phyloP scores from a whole-genome alignment of 1,284 basidiomycete species.

The Cystobasidium sp. region DNA sequence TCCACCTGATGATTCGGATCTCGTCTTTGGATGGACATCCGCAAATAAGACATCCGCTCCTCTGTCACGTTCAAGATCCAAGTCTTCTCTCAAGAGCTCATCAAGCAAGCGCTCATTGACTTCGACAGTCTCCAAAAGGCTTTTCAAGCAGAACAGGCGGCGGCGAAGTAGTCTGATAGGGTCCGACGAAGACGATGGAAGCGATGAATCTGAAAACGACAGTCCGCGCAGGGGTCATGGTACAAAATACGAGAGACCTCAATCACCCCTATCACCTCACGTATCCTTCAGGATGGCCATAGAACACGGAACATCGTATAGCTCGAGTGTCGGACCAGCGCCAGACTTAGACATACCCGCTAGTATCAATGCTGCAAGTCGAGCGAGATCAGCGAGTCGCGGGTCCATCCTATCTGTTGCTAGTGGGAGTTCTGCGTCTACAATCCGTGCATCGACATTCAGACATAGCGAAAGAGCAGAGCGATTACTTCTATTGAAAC shows the following conservation, averaged over 20 bases:
- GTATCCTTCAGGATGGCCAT: constrained; percentile 29
- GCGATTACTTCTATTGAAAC: constrained; percentile 6
- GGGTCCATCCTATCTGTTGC: constrained; percentile 39
- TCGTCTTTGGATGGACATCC: constrained; percentile 41
- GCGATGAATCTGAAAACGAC: background rate
- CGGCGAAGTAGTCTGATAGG: constrained; percentile 10
- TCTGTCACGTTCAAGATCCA: constrained; percentile 19
- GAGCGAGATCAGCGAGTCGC: constrained; percentile 43
- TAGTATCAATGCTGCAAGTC: background rate
- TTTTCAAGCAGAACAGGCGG: constrained; percentile 24
- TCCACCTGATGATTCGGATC: constrained; percentile 21
- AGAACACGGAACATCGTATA: background rate
- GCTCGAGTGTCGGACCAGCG: background rate
- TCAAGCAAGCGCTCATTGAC: constrained; percentile 31
- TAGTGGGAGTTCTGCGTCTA: constrained; percentile 44
- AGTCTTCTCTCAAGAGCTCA: constrained; percentile 23
- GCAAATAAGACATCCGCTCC: background rate
- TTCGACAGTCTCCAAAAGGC: constrained; percentile 12
- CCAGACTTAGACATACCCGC: background rate
- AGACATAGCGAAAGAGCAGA: constrained; percentile 31
- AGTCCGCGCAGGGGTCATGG: background rate
- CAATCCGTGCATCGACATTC: constrained; percentile 54
- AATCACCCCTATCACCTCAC: background rate
- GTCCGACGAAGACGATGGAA: constrained; percentile 22
- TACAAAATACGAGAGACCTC: background rate